Evolutionary conservation across 352 stramenopile species (phyloP), one percentile per base, ranked within the genome.

Genomic region (Pythium oligandrum): DNA sequence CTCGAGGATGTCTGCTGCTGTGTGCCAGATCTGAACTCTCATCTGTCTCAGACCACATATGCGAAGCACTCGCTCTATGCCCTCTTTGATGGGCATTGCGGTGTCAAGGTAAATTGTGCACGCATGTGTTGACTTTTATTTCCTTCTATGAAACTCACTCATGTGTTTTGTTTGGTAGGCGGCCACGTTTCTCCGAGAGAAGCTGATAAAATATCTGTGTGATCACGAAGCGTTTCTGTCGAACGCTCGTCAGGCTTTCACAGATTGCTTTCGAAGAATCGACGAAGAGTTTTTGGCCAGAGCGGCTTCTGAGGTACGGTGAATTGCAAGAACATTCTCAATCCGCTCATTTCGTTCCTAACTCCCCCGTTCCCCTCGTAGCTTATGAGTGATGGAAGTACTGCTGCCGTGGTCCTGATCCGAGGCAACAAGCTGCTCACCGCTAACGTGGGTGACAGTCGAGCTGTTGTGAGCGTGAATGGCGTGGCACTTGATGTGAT

Each of bases 361-460:
- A 42, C 11, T 42, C 38, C 12, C 12, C 38, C 38, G 38, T 26
- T 37, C 17, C 6, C 30, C 6, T 26, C 30, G 43, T 35, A 90
- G 80, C 71, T 69, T 34, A 54, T 90, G 48, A 80, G 63, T 36
- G 83, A 90, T 57, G 83, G 83, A 42, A 93, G 78, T 44, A 93
- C 83, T 4, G 83, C 72, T 4, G 83, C 80, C 2, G 78, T 93
- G n/a, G 79, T 90, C 33, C 44, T 95, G 26, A 89, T 93, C 56
- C 83, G 82, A 31, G 85, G 85, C 6, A 90, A 90, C 48, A 75
- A 81, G 17, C 63, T 95, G 26, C 69, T 93, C 33, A 93, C 83
- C 10, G 85, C 86, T 10, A 96, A 96, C 56, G 74, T 88, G 50
- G 88, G 88, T n/a, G 88, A 96, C 61, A 84, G 83, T 54, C 78